Evolutionary conservation across 2,329 filamentous ascomycete genomes (phyloP), one percentile per base, ranked within the genome.

Genomic region (Fusarium penzigii): DNA sequence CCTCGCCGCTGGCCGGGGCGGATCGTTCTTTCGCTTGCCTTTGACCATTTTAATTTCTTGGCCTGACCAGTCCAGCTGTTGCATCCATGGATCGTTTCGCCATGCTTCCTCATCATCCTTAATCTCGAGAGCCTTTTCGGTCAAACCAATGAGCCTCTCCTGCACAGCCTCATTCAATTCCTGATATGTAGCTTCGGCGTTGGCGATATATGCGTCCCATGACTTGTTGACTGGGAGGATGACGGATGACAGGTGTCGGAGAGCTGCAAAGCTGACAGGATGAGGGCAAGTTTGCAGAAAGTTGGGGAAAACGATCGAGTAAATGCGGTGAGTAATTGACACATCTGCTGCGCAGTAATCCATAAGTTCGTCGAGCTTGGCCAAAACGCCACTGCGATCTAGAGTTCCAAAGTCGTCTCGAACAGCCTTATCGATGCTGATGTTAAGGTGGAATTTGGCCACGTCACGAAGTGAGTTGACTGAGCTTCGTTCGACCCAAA

Each of bases 261-360:
- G 78, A 2, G 94, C 94, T 3, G 91, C 93, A 66, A 99, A 99
- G 72, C 92, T 97, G 65, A 99, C 94, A 0, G 94, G 94, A 71
- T 99, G 95, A 1, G 94, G 94, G 67, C 94, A 99, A 25, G 89
- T 90, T 42, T 91, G 80, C 17, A 97, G 77, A 64, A 97, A 99
- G 52, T 89, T 88, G 1, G 92, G 90, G 57, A 99, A 94, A 1
- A 97, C 92, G 53, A 91, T 91, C 68, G 91, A 87, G 72, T 93
- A 99, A n/a, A 99, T 89, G 44, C 86, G 85, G 65, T 99, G 94
- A 0, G 94, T 99, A 62, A 97, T 86, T 36, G 87, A 85, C 16
- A 99, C 94, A 74, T 99, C 94, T 2, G 90, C 90, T 12, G 94
- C 94, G 68, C 94, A 99, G 71, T 99, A 99, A 67, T 95, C 88